Evolutionary conservation across 441 rosid species (phyloP).

Genomic region (Manihot esculenta): DNA sequence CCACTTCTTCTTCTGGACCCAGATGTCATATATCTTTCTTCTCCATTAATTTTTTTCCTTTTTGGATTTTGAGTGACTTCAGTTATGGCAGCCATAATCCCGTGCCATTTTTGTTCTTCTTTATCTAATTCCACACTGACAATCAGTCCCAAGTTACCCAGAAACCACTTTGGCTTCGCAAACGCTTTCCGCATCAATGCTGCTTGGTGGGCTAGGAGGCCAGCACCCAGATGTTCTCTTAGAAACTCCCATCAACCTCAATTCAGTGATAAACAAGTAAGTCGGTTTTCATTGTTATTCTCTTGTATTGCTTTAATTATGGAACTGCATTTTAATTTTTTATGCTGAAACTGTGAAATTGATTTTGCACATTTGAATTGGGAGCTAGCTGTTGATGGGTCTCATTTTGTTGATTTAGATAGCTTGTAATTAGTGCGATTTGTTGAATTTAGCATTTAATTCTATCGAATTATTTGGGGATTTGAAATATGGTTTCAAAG

Average conservation of each 20-base stretch:
- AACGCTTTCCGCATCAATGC: conserved; percentile 18
- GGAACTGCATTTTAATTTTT: conserved; percentile 11
- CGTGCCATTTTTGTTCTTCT: conserved; percentile 41
- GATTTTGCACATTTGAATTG: background rate
- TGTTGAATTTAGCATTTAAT: background rate
- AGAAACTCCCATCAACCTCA: conserved; percentile 27
- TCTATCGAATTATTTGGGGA: background rate
- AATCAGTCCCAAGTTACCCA: conserved; percentile 29
- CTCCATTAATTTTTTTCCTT: background rate
- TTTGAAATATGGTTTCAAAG: background rate
- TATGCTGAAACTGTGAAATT: background rate
- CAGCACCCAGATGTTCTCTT: conserved; percentile 36
- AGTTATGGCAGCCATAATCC: conserved; percentile 40
- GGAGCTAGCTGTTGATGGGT: conserved; percentile 16
- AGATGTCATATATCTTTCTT: conserved; percentile 19
- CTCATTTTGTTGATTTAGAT: background rate
- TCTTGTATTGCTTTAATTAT: conserved; percentile 10
- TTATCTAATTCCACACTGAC: conserved; percentile 32
- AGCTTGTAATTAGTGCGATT: background rate
- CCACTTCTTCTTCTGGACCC: background rate
- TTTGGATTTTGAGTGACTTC: conserved; percentile 3
- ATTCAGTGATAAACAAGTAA: conserved; percentile 36
- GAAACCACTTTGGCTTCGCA: conserved; percentile 19
- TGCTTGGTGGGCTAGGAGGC: conserved; percentile 27
- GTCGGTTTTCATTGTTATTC: background rate